Evolutionary conservation across 164 flowering plant genomes (phyloP).

Genomic region (Stephania japonica): DNA sequence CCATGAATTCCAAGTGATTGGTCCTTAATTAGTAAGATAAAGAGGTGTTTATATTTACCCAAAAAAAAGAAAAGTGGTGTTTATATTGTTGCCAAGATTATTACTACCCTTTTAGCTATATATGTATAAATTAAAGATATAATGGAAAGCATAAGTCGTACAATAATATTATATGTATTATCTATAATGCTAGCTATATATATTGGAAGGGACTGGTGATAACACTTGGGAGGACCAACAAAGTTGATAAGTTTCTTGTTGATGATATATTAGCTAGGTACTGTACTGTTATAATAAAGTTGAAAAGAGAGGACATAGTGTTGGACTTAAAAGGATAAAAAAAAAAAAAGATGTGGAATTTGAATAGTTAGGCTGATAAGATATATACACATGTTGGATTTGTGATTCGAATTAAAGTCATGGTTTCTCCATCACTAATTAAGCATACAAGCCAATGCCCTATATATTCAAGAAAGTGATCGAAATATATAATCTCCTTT

Average conservation of each 20-base stretch:
- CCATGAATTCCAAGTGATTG: not conserved
- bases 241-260: not conserved
- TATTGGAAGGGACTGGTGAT: conserved; percentile 6
- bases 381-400: not conserved
- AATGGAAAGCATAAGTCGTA: not conserved
- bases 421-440: conserved; percentile 10
- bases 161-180: no score
- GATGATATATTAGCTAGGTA: not conserved
- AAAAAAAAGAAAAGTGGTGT: not conserved
- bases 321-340: not conserved
- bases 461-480: no score
- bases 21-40: not conserved
- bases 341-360: not conserved
- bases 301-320: not conserved
- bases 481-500: conserved; percentile 11
- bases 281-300: not conserved
- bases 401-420: not conserved
- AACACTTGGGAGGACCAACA: not conserved
- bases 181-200: no score
- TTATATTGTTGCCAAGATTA: not conserved
- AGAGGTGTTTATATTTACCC: not conserved
- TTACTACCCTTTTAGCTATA: not conserved
- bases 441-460: conserved; percentile 15
- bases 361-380: no score
- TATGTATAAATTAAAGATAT: not conserved